Percentiles rank a stretch among this genome's conserved stretches.
Conservation (phyloP, 805 yeast genomes). For the Brettanomyces sp. region DNA sequence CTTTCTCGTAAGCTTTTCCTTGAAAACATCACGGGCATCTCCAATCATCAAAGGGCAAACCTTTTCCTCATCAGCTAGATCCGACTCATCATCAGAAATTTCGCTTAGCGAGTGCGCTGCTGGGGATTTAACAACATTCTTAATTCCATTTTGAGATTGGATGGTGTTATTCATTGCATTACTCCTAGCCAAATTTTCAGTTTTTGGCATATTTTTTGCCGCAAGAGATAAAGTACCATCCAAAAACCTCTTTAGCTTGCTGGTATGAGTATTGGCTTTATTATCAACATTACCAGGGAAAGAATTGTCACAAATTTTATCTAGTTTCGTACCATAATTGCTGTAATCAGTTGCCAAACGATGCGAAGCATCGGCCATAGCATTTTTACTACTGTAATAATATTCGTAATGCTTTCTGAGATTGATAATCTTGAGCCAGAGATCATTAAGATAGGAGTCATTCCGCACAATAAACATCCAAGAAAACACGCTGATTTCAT, state of each 20-base stretch:
- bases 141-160: too few relatives aligned
- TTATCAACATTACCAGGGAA: conserved; percentile 12
- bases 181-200: background rate
- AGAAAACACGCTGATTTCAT: conserved; percentile 39
- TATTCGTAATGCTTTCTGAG: conserved; percentile 29
- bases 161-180: too few relatives aligned
- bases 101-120: background rate
- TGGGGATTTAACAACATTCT: too few relatives aligned
- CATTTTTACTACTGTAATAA: conserved; percentile 23
- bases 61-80: conserved; percentile 26
- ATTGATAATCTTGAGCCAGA: conserved; percentile 35
- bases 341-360: conserved; percentile 23
- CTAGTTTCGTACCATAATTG: conserved; percentile 21
- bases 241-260: conserved; percentile 24
- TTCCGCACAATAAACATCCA: conserved; percentile 54
- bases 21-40: conserved; percentile 29
- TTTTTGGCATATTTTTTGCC: background rate
- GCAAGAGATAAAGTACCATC: conserved; percentile 16
- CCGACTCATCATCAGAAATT: conserved; percentile 6
- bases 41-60: conserved; percentile 36
- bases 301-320: conserved; percentile 13
- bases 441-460: conserved; percentile 44
- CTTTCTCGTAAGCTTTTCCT: conserved; percentile 25
- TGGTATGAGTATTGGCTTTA: conserved; percentile 22
- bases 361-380: conserved; percentile 21